phyloP scores from a whole-genome alignment of 2,329 filamentous ascomycete genomes.

The Cladobotryum mycophilum region DNA sequence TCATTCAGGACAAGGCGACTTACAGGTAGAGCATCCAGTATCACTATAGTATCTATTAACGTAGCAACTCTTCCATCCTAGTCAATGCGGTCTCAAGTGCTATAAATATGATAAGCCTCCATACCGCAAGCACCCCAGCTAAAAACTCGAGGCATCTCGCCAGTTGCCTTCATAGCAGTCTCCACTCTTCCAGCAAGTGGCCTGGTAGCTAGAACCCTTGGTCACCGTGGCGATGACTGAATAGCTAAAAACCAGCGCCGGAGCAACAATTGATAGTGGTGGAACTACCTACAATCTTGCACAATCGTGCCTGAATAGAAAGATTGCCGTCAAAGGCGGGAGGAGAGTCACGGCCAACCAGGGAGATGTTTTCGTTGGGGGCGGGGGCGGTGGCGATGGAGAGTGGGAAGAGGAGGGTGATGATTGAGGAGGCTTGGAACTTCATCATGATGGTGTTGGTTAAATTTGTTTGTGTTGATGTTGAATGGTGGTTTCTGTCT shows the following conservation, averaged over 20 bases:
- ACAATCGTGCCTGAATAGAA: neutral
- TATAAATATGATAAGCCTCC: neutral
- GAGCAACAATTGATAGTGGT: neutral
- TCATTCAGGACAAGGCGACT: neutral
- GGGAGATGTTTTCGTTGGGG: neutral
- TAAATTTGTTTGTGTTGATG: too few species aligned
- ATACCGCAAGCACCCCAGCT: too few species aligned
- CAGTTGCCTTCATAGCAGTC: neutral
- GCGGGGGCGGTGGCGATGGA: neutral
- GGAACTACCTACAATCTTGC: neutral
- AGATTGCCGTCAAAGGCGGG: neutral
- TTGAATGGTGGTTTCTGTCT: too few species aligned
- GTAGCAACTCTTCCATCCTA: neutral
- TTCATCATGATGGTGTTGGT: neutral
- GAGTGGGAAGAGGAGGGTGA: neutral
- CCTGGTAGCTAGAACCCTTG: neutral
- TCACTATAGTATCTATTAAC: neutral
- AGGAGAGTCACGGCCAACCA: neutral
- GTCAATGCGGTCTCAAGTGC: neutral
- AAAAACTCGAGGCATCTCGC: neutral
- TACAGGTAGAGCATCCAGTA: neutral
- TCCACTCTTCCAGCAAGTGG: neutral
- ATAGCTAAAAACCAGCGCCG: neutral
- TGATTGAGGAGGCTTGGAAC: neutral
- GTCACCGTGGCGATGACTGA: neutral